Evolutionary conservation across 1,284 basidiomycete genomes (phyloP).

Genomic region (Pascua guehoae): DNA sequence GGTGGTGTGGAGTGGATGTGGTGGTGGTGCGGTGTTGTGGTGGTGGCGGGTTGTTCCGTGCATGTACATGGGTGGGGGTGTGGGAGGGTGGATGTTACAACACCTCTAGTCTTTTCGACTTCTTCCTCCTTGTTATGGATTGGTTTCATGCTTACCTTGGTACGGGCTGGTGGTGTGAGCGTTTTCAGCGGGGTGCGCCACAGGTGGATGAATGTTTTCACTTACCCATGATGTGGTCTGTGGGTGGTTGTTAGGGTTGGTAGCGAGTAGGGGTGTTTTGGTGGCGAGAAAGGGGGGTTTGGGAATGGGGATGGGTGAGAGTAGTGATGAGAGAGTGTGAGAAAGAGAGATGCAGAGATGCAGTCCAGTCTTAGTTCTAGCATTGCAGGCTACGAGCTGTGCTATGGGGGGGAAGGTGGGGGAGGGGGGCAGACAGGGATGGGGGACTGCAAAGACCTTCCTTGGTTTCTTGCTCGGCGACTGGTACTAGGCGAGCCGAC

Average conservation of each 20-base stretch:
- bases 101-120: conserved; percentile 1
- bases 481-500: too few relatives aligned
- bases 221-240: conserved; percentile 10
- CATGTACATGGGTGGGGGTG: not conserved
- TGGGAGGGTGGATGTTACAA: not conserved
- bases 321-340: not conserved
- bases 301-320: conserved; percentile 1
- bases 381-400: too few relatives aligned
- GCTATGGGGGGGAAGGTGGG: not conserved
- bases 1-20: not conserved
- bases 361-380: not conserved
- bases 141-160: conserved; percentile 16
- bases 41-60: not conserved
- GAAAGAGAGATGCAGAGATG: conserved; percentile 1
- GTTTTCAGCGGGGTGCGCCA: conserved; percentile 5
- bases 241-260: not conserved
- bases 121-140: not conserved
- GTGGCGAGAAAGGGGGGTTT: conserved; percentile 5
- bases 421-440: not conserved
- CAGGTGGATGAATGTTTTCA: not conserved
- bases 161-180: conserved; percentile 15
- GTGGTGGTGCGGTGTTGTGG: not conserved
- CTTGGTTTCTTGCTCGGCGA: too few relatives aligned
- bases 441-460: not conserved
- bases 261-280: not conserved